phyloP scores from a whole-genome alignment of 352 stramenopile species.

The Phytophthora cryptogea region DNA sequence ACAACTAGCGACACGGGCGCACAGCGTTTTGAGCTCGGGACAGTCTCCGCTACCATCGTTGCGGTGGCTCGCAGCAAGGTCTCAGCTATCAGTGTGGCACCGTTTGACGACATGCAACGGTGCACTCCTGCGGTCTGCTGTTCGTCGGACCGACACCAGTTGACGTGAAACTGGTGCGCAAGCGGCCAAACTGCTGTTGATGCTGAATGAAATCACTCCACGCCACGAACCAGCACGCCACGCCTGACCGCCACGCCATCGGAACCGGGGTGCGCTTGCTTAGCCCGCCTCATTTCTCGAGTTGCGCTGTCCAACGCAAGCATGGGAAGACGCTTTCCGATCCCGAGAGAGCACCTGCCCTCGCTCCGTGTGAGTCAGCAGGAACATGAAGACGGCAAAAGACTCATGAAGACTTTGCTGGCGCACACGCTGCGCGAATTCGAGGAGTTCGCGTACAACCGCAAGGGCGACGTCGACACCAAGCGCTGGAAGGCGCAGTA shows the following conservation, averaged over 20 bases:
- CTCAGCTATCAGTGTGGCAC: slow-evolving; percentile 17
- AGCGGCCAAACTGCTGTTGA: slow-evolving; percentile 1
- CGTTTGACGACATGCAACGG: slow-evolving; percentile 4
- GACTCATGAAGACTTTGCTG: slow-evolving; percentile 43
- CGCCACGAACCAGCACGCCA: slow-evolving; percentile 5
- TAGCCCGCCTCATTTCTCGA: slow-evolving; percentile 24
- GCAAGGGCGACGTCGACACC: slow-evolving; percentile 34
- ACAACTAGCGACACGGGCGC: background rate
- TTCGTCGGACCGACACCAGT: slow-evolving; percentile 16
- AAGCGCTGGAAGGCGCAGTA: slow-evolving; percentile 44
- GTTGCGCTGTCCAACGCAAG: slow-evolving; percentile 12
- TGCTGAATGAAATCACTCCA: slow-evolving; percentile 4
- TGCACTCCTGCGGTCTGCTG: slow-evolving; percentile 14
- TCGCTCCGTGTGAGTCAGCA: slow-evolving; percentile 31
- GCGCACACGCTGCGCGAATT: slow-evolving; percentile 47
- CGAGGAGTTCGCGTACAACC: slow-evolving; percentile 38
- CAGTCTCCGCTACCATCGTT: background rate
- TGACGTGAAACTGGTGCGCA: slow-evolving; percentile 23
- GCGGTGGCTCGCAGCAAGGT: slow-evolving; percentile 3
- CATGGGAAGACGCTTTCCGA: slow-evolving; percentile 45
- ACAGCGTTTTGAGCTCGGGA: background rate
- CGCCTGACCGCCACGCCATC: too few relatives aligned
- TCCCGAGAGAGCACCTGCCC: slow-evolving; percentile 44
- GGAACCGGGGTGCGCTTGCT: background rate
- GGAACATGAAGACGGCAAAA: slow-evolving; percentile 38